Base-by-base conservation (phyloP, 306 rosid species). In the Lithocarpus polystachyus region DNA sequence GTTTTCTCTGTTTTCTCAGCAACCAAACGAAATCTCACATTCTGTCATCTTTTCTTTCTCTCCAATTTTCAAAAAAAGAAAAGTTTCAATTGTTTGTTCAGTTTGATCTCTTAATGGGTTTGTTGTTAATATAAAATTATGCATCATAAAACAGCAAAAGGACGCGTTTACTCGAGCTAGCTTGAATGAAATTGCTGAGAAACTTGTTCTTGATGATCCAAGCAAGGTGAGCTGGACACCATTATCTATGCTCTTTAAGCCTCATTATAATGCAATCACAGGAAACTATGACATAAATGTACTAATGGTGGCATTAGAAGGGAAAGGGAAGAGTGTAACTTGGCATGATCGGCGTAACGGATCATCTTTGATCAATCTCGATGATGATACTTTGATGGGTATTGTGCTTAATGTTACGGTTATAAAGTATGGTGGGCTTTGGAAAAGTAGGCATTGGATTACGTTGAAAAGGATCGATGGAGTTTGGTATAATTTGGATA, bases 271-370 rank as follows among this genome's bases (percentile, higher is more conserved):
- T 76, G 60, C 85, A 26, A 70, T 93, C 56, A 96, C 97, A 5
- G 99, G 98, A 75, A 95, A 96, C 79, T 96, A 93, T 80, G 99
- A 93, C 65, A 83, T 93, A 78, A 96, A 96, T 86, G 98, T 96
- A 76, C 86, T 96, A 22, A 89, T 91, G 80, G 86, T 89, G 6
- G 96, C 97, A 37, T 68, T 91, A 74, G 93, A 90, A 82, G 97
- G 88, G 85, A 88, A 83, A 70, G 91, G 96, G 4, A 93, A 91
- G 91, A 84, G 72, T 73, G 90, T 93, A 20, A 80, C 89, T 56
- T 93, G 99, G 97, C 96, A 93, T 51, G 99, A 96, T 78, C 82
- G 87, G 19, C 80, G 88, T 5, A 91, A 84, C 56, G 85, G 93
- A 26, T 93, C 91, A 1, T 88, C 93, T 23, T 82, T 90, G 10